phyloP scores from a whole-genome alignment of 495 filamentous ascomycete species.

The Geoglossum glabrum region DNA sequence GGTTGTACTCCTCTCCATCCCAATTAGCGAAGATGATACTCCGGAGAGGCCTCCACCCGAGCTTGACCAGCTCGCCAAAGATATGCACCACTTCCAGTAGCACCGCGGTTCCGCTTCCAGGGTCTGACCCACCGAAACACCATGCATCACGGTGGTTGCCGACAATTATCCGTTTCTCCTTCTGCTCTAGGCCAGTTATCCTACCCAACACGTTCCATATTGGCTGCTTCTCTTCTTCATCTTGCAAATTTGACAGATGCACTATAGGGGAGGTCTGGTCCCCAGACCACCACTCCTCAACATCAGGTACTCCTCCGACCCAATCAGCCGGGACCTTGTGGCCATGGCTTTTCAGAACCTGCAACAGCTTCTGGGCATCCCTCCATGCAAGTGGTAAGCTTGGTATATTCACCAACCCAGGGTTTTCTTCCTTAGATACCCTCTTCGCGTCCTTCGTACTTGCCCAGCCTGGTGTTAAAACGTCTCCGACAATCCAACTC shows the following conservation, averaged over 20 bases:
- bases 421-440: conserved; percentile 45
- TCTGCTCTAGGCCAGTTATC: conserved; percentile 64
- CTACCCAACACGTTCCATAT: conserved; percentile 81
- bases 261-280: conserved; percentile 54
- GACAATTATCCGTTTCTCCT: conserved; percentile 69
- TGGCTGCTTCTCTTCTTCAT: conserved; percentile 58
- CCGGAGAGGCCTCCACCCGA: conserved; percentile 77
- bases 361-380: conserved; percentile 63
- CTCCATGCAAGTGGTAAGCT: conserved; percentile 75
- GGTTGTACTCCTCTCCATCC: conserved; percentile 86
- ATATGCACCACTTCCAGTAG: conserved; percentile 73
- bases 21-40: conserved; percentile 90
- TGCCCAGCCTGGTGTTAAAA: conserved; percentile 70
- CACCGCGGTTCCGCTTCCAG: conserved; percentile 76
- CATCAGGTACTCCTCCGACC: conserved; percentile 51
- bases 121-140: conserved; percentile 72
- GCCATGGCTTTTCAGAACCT: conserved; percentile 59
- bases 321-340: conserved; percentile 48
- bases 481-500: conserved; percentile 71
- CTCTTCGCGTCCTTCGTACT: conserved; percentile 49
- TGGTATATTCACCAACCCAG: conserved; percentile 62
- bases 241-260: conserved; percentile 71
- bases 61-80: conserved; percentile 50
- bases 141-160: conserved; percentile 90
- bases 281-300: conserved; percentile 69